These are phyloP conservation scores for Monosporozyma unispora DNA, from an alignment of 805 yeast species.

Conservation along the genomic window DNA sequence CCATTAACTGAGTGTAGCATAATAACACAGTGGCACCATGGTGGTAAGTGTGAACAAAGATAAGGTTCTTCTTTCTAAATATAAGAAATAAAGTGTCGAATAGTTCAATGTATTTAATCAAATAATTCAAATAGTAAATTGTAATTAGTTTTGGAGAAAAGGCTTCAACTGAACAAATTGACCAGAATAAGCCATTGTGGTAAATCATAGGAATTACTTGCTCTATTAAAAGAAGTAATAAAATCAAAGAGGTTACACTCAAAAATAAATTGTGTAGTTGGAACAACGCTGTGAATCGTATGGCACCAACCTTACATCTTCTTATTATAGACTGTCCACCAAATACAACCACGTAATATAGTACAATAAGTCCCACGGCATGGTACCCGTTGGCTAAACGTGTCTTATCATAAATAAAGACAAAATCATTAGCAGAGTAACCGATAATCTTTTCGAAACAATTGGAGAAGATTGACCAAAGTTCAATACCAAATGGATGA, in stretches of 20 bases:
- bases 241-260: constrained; percentile 49
- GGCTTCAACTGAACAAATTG: constrained; percentile 57
- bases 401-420: constrained; percentile 47
- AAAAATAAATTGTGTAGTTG: constrained; percentile 62
- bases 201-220: constrained; percentile 63
- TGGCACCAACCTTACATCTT: constrained; percentile 41
- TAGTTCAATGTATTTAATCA: constrained; percentile 65
- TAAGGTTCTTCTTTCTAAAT: constrained; percentile 64
- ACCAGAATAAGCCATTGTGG: constrained; percentile 54
- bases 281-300: constrained; percentile 44
- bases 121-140: constrained; percentile 64
- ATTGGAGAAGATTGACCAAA: constrained; percentile 54
- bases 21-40: constrained; percentile 79
- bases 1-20: constrained; percentile 72
- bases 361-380: constrained; percentile 44
- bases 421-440: constrained; percentile 49
- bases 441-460: constrained; percentile 43
- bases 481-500: constrained; percentile 65
- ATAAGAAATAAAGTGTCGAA: constrained; percentile 69
- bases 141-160: constrained; percentile 63
- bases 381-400: constrained; percentile 57
- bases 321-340: constrained; percentile 55
- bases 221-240: constrained; percentile 53
- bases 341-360: constrained; percentile 54
- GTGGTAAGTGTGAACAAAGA: constrained; percentile 74